Evolutionary conservation across 148 eudicot genomes (phyloP).

Genomic region (Selenicereus undatus): DNA sequence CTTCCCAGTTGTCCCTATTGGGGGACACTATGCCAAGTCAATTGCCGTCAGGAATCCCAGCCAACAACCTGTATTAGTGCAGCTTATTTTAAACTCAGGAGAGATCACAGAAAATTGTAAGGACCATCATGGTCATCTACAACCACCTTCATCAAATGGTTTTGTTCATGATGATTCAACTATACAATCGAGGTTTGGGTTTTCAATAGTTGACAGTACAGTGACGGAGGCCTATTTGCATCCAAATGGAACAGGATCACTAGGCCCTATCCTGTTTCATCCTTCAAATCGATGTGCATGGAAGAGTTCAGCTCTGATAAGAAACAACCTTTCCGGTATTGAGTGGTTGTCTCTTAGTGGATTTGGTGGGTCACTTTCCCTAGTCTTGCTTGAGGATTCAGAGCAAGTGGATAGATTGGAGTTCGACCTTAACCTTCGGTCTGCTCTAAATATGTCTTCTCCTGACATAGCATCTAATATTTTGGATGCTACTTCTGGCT

Average conservation of each 20-base stretch:
- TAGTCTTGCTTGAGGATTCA: slow-evolving; percentile 56
- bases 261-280: slow-evolving; percentile 79
- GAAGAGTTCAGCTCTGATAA: slow-evolving; percentile 70
- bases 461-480: slow-evolving; percentile 17
- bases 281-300: slow-evolving; percentile 77
- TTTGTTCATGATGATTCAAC: slow-evolving; percentile 34
- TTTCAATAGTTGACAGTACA: slow-evolving; percentile 48
- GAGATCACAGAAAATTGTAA: slow-evolving; percentile 52
- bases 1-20: slow-evolving; percentile 57
- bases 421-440: slow-evolving; percentile 46
- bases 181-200: slow-evolving; percentile 51
- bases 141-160: slow-evolving; percentile 43
- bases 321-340: slow-evolving; percentile 86
- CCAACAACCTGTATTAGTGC: slow-evolving; percentile 58
- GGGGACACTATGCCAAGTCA: slow-evolving; percentile 46
- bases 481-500: slow-evolving; percentile 31
- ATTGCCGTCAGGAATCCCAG: slow-evolving; percentile 69
- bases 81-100: slow-evolving; percentile 60
- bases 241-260: slow-evolving; percentile 51
- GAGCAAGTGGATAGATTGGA: slow-evolving; percentile 48
- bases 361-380: slow-evolving; percentile 64
- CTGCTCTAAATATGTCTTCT: slow-evolving; percentile 37
- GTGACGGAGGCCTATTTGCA: slow-evolving; percentile 65
- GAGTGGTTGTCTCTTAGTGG: slow-evolving; percentile 75
- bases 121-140: slow-evolving; percentile 36